Conservation (phyloP, 768 basidiomycete species). For the Naganishia kalamii region DNA sequence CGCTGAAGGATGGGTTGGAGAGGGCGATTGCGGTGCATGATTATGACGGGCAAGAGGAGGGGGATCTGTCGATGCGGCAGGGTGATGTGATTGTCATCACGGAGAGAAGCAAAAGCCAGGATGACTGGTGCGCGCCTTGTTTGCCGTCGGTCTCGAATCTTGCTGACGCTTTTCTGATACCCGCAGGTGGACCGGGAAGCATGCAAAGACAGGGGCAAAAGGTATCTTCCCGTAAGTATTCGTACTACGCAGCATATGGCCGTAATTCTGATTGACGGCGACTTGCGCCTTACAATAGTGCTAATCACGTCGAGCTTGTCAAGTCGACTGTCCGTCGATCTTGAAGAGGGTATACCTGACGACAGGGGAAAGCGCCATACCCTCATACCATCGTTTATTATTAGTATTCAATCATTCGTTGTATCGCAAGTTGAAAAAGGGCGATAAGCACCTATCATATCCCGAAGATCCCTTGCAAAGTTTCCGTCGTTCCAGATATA, state of each 20-base stretch:
- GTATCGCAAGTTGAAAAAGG: too few species aligned
- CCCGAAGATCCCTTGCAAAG: too few species aligned
- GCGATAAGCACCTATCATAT: too few species aligned
- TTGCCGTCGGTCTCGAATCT: too few species aligned
- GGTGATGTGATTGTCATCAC: conserved; percentile 60
- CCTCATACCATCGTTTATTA: too few species aligned
- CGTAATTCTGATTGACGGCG: neutral
- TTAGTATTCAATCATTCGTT: too few species aligned
- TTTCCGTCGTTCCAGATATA: too few species aligned
- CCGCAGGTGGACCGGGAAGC: conserved; percentile 23
- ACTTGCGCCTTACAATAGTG: neutral
- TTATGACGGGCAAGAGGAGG: conserved; percentile 67
- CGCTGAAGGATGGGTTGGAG: conserved; percentile 50
- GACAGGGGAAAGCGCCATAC: too few species aligned
- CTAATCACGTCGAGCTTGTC: conserved; percentile 24
- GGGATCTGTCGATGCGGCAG: conserved; percentile 64
- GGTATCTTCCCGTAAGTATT: conserved; percentile 25
- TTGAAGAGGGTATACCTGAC: too few species aligned
- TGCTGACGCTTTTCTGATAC: neutral
- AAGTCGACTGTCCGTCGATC: too few species aligned
- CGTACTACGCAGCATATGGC: neutral
- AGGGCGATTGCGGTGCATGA: conserved; percentile 65
- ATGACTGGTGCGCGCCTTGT: conserved; percentile 33
- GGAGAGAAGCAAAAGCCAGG: conserved; percentile 56
- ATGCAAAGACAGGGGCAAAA: conserved; percentile 13